These are phyloP conservation scores for Neurospora sp. DNA, from an alignment of 495 filamentous ascomycete genomes.

Conservation along the genomic window DNA sequence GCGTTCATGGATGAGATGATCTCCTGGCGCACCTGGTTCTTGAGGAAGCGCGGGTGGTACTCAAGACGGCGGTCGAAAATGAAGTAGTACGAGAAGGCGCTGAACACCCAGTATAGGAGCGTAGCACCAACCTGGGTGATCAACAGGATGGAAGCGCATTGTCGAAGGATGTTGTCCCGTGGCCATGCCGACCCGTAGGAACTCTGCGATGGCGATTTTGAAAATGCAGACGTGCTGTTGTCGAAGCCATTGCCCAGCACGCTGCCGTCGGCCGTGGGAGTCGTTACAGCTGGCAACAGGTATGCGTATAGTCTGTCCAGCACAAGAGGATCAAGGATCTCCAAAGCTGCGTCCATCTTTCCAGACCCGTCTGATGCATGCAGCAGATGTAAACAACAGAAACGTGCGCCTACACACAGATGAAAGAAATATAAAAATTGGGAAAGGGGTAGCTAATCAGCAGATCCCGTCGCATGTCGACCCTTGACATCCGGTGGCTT, in stretches of 20 bases:
- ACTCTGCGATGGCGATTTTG: background rate
- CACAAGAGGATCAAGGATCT: conserved; percentile 12
- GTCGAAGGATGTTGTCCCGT: conserved; percentile 14
- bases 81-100: conserved; percentile 14
- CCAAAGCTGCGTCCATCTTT: conserved; percentile 11
- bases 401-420: background rate
- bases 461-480: background rate
- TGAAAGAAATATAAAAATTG: background rate
- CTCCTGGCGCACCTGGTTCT: conserved; percentile 15
- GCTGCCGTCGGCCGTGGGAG: background rate
- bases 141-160: conserved; percentile 10
- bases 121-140: conserved; percentile 13
- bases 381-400: background rate
- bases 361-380: background rate
- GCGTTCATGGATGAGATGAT: conserved; percentile 11
- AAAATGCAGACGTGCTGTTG: background rate
- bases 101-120: conserved; percentile 13
- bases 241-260: background rate
- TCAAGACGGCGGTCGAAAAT: conserved; percentile 15
- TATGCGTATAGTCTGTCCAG: conserved; percentile 15
- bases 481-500: background rate
- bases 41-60: conserved; percentile 15
- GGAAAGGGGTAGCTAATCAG: background rate
- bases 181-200: conserved; percentile 8
- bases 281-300: conserved; percentile 5